Evolutionary conservation across 2,329 filamentous ascomycete genomes (phyloP), one percentile per base, ranked within the genome.

Genomic region (Endocalyx cinctus): DNA sequence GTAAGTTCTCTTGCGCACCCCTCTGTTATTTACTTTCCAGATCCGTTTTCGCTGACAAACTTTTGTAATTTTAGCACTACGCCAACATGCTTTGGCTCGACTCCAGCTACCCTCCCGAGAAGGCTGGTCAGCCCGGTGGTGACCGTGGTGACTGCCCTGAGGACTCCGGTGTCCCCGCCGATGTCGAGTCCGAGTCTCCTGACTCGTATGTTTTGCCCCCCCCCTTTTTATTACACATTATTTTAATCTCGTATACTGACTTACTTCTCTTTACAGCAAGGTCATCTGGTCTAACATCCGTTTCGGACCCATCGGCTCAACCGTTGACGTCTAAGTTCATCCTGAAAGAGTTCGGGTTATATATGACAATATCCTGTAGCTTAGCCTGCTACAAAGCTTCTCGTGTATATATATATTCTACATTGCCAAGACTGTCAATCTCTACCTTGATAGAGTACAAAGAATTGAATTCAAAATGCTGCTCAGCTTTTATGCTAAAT

Each of bases 11-110:
- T 3, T n/a, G 4, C 10, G 4, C 11, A 10, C 10, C 17, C n/a
- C n/a, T n/a, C n/a, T n/a, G n/a, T n/a, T n/a, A n/a, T n/a, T n/a
- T n/a, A n/a, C n/a, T n/a, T n/a, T n/a, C n/a, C n/a, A n/a, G n/a
- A n/a, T n/a, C n/a, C n/a, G n/a, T n/a, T n/a, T n/a, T n/a, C n/a
- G n/a, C n/a, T n/a, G n/a, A n/a, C n/a, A n/a, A n/a, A n/a, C n/a
- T n/a, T n/a, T n/a, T n/a, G n/a, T n/a, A n/a, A n/a, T n/a, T 33
- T 13, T 27, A 56, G 53, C 69, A 77, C 57, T 57, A 68, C 25
- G 59, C 71, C 50, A 65, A 74, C 59, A 79, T 79, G 73, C 66
- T 75, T 37, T 79, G 76, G 75, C 67, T 80, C 44, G 75, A 79
- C 64, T 52, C 47, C 38, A 70, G 64, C 46, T 79, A 74, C 62